Conservation (phyloP, 1,139 yeast genomes). For the Zygosaccharomyces pseudobailii region DNA sequence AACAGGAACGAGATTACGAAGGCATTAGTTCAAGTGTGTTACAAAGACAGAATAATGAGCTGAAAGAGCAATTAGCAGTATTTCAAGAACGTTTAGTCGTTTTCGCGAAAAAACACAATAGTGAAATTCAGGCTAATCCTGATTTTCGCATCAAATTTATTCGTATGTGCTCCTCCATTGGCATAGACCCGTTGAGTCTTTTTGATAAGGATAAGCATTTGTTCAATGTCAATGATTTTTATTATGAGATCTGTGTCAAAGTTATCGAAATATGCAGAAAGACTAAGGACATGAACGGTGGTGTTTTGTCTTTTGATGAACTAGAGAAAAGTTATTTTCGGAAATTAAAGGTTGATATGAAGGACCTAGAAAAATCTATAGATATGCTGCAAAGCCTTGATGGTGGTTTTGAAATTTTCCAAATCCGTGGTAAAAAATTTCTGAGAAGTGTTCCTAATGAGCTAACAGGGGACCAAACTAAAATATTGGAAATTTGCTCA, state of each 20-base stretch:
- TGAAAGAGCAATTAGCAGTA: slow-evolving; percentile 55
- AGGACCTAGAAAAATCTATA: slow-evolving; percentile 50
- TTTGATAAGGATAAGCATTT: slow-evolving; percentile 35
- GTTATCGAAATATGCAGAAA: slow-evolving; percentile 70
- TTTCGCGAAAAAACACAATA: slow-evolving; percentile 59
- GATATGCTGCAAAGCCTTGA: slow-evolving; percentile 40
- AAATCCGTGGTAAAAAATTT: slow-evolving; percentile 38
- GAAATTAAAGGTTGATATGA: slow-evolving; percentile 38
- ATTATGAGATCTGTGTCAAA: slow-evolving; percentile 62
- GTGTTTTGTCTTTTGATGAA: slow-evolving; percentile 64
- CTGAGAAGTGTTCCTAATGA: slow-evolving; percentile 49
- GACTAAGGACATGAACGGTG: slow-evolving; percentile 73
- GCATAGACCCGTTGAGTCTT: slow-evolving; percentile 71
- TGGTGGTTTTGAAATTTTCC: slow-evolving; percentile 43
- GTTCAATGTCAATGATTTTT: slow-evolving; percentile 48
- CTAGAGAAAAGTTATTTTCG: slow-evolving; percentile 39
- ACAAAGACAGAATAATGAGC: slow-evolving; percentile 45
- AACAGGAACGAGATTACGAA: slow-evolving; percentile 14
- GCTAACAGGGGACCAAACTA: slow-evolving; percentile 58
- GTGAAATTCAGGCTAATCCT: slow-evolving; percentile 58
- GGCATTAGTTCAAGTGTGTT: slow-evolving; percentile 21
- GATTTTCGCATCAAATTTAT: slow-evolving; percentile 68
- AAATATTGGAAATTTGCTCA: slow-evolving; percentile 69
- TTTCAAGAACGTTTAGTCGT: slow-evolving; percentile 57
- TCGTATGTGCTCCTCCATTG: slow-evolving; percentile 69